Base-by-base conservation (phyloP, 2,329 filamentous ascomycete species). In the Dactylonectria estremocensis region DNA sequence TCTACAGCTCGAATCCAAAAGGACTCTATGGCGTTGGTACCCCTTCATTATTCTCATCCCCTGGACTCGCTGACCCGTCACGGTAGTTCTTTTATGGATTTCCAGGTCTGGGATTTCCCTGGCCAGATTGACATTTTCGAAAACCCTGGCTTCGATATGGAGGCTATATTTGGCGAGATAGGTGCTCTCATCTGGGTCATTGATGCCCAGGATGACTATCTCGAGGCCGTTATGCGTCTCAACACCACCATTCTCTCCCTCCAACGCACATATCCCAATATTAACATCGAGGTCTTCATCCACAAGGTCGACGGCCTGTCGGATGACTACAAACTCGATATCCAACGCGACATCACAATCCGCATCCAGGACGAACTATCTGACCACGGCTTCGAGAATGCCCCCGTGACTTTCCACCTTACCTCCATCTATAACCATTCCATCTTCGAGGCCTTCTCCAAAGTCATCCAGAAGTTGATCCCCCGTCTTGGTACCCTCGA, bases 381-480 rank as follows among this genome's bases (percentile, higher is more conserved):
- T 11, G 96, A 99, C 79, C 90, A 94, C 68, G 95, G 95, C 13
- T 94, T 97, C 78, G 95, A 97, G 78, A 97, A 97, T 77, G 94
- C 95, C 1, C 94, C 94, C 1, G 93, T 99, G 70, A 95, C 93
- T 66, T 99, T 97, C 83, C 95, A 99, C 80, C 90, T 97, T 64
- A 99, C 96, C 14, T 97, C 93, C 78, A 99, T 99, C 80, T 99
- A 98, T 86, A 96, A 99, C 80, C 95, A 98, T 83, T 97, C 93
- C 76, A 97, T 97, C 77, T 99, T 98, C 79, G 96, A 99, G 82
- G 96, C 96, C 56, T 98, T 99, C 80, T 95, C 92, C 84, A 98
- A 98, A 81, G 95, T 99, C 70, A 97, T 99, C 71, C 96, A 99
- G 82, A 98, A 98, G 81, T 89, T 99, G 33, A 95, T 99, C 58